Evolutionary conservation across 495 filamentous ascomycete species (phyloP).

Genomic region (Neurospora sp.): DNA sequence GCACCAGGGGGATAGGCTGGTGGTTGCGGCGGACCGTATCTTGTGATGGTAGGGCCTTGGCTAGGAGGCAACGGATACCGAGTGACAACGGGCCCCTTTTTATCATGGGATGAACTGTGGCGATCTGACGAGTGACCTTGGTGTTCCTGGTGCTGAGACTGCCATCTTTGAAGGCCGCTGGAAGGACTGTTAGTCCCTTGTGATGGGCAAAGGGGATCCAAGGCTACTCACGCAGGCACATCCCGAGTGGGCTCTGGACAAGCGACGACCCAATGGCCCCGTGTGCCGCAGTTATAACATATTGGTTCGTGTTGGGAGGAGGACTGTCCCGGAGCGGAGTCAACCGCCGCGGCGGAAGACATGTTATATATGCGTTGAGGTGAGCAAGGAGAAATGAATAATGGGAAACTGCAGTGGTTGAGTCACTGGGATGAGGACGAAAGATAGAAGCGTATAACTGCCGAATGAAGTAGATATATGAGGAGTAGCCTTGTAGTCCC

Average conservation of each 20-base stretch:
- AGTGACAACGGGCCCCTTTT: slow-evolving; percentile 33
- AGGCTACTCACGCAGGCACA: slow-evolving; percentile 48
- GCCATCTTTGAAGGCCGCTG: slow-evolving; percentile 31
- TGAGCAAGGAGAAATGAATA: neutral
- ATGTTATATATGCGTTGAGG: neutral
- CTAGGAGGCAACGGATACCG: slow-evolving; percentile 29
- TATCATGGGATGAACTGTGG: slow-evolving; percentile 15
- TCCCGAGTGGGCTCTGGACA: slow-evolving; percentile 40
- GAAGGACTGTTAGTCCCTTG: slow-evolving; percentile 9
- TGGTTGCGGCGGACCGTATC: slow-evolving; percentile 18
- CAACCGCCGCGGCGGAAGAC: slow-evolving; percentile 15
- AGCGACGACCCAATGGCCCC: slow-evolving; percentile 38
- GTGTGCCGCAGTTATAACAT: slow-evolving; percentile 43
- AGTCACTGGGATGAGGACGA: neutral
- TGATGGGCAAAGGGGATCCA: neutral
- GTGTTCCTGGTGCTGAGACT: slow-evolving; percentile 28
- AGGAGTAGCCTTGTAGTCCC: neutral
- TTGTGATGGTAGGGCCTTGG: slow-evolving; percentile 13
- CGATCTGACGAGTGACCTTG: slow-evolving; percentile 20
- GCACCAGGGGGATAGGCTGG: slow-evolving; percentile 22
- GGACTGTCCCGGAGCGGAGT: slow-evolving; percentile 25
- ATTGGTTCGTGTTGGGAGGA: slow-evolving; percentile 22
- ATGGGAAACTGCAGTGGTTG: neutral
- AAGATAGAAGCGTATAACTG: neutral
- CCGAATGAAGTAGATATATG: neutral